phyloP scores from a whole-genome alignment of 148 eudicot genomes.

The Diospyros lotus region DNA sequence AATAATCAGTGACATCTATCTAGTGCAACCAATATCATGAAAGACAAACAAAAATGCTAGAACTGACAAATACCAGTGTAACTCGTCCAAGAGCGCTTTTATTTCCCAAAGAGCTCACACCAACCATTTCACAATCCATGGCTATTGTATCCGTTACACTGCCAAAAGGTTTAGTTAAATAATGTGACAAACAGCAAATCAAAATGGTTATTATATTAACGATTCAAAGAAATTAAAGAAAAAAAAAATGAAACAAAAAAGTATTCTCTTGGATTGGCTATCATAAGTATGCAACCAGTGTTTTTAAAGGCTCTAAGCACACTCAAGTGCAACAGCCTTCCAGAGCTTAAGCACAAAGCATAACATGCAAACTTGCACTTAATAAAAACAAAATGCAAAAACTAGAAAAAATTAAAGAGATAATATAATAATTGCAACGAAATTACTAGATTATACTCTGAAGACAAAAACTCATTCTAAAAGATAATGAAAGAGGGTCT shows the following conservation, averaged over 20 bases:
- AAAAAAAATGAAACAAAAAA: not conserved
- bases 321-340: too few species aligned
- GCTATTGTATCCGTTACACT: slow-evolving; percentile 72
- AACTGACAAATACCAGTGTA: slow-evolving; percentile 60
- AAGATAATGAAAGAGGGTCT: too few species aligned
- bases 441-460: too few species aligned
- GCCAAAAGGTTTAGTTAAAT: slow-evolving; percentile 11
- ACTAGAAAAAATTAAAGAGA: too few species aligned
- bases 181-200: slow-evolving; percentile 3
- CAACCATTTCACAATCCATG: slow-evolving; percentile 99
- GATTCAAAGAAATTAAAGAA: slow-evolving; percentile 1
- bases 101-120: slow-evolving; percentile 74
- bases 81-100: slow-evolving; percentile 97
- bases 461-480: too few species aligned
- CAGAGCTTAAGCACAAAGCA: too few species aligned
- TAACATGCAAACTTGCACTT: too few species aligned
- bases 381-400: too few species aligned
- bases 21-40: not conserved
- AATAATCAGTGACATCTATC: not conserved
- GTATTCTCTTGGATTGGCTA: not conserved
- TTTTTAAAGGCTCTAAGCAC: too few species aligned
- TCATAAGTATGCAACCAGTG: not conserved
- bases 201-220: not conserved
- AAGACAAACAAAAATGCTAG: not conserved
- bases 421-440: too few species aligned